Conservation (phyloP, 495 filamentous ascomycete genomes). For the Lophium mytilinum region DNA sequence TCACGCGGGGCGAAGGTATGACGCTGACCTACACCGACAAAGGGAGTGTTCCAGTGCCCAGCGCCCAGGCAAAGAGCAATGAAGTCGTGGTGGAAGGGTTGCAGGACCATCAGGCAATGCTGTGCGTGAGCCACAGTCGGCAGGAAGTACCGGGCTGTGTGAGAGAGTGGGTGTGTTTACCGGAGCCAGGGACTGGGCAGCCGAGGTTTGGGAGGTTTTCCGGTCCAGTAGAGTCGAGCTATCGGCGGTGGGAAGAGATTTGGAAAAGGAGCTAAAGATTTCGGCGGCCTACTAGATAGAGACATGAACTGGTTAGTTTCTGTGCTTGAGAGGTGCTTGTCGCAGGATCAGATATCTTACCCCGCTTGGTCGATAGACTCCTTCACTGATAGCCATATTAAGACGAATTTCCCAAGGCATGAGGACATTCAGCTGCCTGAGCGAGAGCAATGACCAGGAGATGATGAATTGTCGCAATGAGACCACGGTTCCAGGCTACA, state of each 20-base stretch:
- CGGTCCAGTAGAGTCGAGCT: constrained; percentile 47
- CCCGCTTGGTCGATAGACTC: too few relatives aligned
- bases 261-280: constrained; percentile 34
- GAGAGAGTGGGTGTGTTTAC: constrained; percentile 71
- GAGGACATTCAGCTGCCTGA: too few relatives aligned
- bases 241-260: constrained; percentile 50
- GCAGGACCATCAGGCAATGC: constrained; percentile 60
- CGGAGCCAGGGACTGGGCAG: constrained; percentile 50
- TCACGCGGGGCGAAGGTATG: constrained; percentile 38
- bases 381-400: too few relatives aligned
- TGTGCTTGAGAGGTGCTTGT: too few relatives aligned
- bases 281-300: not conserved
- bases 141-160: constrained; percentile 82
- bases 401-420: too few relatives aligned
- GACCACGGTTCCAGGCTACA: too few relatives aligned
- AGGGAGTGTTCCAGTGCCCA: constrained; percentile 33
- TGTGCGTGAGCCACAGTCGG: constrained; percentile 81
- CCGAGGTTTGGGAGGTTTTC: constrained; percentile 51
- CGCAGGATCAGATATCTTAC: too few relatives aligned
- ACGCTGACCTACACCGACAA: constrained; percentile 7
- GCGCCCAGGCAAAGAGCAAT: constrained; percentile 33
- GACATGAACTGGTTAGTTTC: not conserved
- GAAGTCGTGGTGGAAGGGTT: constrained; percentile 46
- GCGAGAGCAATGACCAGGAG: too few relatives aligned
- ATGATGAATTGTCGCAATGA: too few relatives aligned